Evolutionary conservation across 2,329 filamentous ascomycete genomes (phyloP), one percentile per base, ranked within the genome.

Genomic region (Ophiostoma ulmi): DNA sequence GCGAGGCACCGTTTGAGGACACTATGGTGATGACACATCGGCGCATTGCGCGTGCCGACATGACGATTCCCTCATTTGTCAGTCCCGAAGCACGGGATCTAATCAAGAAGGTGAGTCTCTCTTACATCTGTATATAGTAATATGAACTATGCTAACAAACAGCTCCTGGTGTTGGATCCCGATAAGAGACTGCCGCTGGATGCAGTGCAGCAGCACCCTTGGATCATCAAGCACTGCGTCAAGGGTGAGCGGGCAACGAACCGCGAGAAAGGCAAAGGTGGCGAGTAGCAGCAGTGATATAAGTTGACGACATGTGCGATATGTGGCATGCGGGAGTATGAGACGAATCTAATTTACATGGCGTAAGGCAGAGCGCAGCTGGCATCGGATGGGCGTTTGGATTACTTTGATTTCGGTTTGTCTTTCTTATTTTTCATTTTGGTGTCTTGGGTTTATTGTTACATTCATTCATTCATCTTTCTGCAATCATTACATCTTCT

Each of bases 1-100:
- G 95, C 72, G 93, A 97, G 82, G 95, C 95, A 20, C 95, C 95
- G 0, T 99, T 99, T 77, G 95, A 99, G 80, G 95, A 98, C 77
- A 95, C 92, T 2, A 92, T 92, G 5, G 88, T 94, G 73, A 97
- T 97, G 92, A 99, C 95, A 36, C 93, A 97, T 75, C 85, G 92
- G 75, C 89, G 94, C 77, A 99, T 99, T 79, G 88, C 90, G 5
- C 85, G 92, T 75, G 92, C 90, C 39, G 95, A 98, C 77, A 97
- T 98, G 92, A 91, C 90, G 0, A 89, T 98, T 67, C 95, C 95
- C 4, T 89, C 88, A 8, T 98, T 94, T 79, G 91, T 99, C 71
- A 97, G 93, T 78, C 82, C 91, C 0, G 95, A 98, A 81, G 95
- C 94, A 63, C 91, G 86, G 76, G 94, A 99, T 78, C 82, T 99